A percentile compares a stretch with the other conserved stretches of the same genome.
Conservation (phyloP, 1,284 basidiomycete genomes). For the Trametes sp. region DNA sequence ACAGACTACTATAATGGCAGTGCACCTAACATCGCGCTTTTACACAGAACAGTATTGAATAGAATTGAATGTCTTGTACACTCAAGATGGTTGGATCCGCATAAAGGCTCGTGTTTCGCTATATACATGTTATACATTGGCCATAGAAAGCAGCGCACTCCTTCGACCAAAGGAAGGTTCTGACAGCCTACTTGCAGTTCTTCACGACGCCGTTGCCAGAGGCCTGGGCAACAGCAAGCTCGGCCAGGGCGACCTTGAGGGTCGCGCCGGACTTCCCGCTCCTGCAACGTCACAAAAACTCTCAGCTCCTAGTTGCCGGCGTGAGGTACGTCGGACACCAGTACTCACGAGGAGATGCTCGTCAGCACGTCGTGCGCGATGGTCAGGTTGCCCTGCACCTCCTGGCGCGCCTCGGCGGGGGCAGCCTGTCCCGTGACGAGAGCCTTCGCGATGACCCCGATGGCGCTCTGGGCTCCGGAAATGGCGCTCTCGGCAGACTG, state of each 20-base stretch:
- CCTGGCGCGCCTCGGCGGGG: conserved; percentile 13
- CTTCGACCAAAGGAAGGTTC: too few relatives aligned
- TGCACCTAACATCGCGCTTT: too few relatives aligned
- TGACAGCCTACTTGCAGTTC: conserved; percentile 34
- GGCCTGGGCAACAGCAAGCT: conserved; percentile 23
- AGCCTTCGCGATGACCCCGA: conserved; percentile 18
- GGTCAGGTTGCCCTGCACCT: conserved; percentile 20
- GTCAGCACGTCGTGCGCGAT: conserved; percentile 8
- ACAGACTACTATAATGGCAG: too few relatives aligned
- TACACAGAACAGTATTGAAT: too few relatives aligned
- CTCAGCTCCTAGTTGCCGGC: neutral
- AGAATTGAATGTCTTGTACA: too few relatives aligned
- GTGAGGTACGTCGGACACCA: too few relatives aligned
- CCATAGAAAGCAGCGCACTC: too few relatives aligned
- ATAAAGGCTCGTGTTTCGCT: too few relatives aligned
- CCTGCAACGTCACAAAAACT: neutral
- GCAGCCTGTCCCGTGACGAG: conserved; percentile 12
- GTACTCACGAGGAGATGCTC: neutral
- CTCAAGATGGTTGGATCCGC: too few relatives aligned
- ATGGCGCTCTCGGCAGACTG: conserved; percentile 40
- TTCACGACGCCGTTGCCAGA: conserved; percentile 37
- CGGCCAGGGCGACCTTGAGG: conserved; percentile 26
- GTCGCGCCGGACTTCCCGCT: neutral
- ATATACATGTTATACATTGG: too few relatives aligned
- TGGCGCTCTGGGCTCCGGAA: conserved; percentile 31